These are phyloP conservation scores for Metschnikowia dekortorum DNA, from an alignment of 805 yeast genomes.

Conservation along the genomic window DNA sequence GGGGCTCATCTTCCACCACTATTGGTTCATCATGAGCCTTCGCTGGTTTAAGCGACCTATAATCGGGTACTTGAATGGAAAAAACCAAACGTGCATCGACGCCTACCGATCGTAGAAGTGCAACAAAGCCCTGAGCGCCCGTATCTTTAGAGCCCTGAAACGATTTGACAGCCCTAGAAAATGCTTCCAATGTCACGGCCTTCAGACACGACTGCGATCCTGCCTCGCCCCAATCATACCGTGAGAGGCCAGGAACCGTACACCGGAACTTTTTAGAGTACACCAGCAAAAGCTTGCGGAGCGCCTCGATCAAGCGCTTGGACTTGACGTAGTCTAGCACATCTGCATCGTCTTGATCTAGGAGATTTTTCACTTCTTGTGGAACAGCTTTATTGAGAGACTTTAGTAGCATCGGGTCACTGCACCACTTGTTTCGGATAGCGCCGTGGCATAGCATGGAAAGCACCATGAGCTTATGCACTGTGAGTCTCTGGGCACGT, in stretches of 20 bases:
- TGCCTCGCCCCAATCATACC: constrained; percentile 34
- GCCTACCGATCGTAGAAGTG: constrained; percentile 64
- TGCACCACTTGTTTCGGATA: constrained; percentile 72
- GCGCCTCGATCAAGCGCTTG: constrained; percentile 68
- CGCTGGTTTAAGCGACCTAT: constrained; percentile 13
- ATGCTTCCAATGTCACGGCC: constrained; percentile 36
- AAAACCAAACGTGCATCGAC: constrained; percentile 70
- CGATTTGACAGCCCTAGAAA: constrained; percentile 37
- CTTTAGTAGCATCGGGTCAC: constrained; percentile 39
- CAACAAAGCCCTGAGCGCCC: constrained; percentile 84
- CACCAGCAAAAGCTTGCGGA: constrained; percentile 58
- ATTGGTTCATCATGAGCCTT: constrained; percentile 4
- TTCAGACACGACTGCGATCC: constrained; percentile 11
- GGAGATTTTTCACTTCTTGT: constrained; percentile 37
- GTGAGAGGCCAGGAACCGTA: constrained; percentile 32
- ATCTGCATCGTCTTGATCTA: constrained; percentile 24
- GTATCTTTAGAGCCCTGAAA: constrained; percentile 71
- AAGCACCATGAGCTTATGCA: constrained; percentile 58
- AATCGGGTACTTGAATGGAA: constrained; percentile 90
- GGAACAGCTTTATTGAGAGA: constrained; percentile 48
- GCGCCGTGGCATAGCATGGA: constrained; percentile 64
- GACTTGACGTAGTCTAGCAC: constrained; percentile 42
- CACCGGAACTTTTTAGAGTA: constrained; percentile 59
- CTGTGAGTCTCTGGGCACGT: constrained; percentile 42
- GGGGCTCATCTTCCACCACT: neutral